These are phyloP conservation scores for Mucor velutinosus DNA, from an alignment of 371 early-diverging fungal species.

Conservation along the genomic window DNA sequence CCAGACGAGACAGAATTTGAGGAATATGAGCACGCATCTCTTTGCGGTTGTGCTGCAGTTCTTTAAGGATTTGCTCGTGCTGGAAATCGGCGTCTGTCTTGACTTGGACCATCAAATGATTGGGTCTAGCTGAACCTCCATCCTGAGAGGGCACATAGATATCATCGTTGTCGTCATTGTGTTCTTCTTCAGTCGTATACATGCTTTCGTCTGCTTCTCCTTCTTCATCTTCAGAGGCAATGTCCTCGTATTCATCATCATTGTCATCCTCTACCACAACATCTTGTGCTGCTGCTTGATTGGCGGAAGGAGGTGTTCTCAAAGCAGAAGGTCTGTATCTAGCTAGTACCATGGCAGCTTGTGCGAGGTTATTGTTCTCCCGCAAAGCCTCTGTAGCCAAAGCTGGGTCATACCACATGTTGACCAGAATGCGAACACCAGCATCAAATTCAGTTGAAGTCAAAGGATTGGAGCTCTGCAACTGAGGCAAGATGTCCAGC, in stretches of 20 bases:
- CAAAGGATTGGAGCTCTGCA: constrained; percentile 1
- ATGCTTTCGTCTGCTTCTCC: constrained; percentile 11
- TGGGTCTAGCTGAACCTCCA: background rate
- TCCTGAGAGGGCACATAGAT: background rate
- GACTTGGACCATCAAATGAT: background rate
- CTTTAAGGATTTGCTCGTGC: background rate
- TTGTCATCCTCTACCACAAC: constrained; percentile 14
- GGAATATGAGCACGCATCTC: constrained; percentile 39
- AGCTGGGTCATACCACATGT: constrained; percentile 81
- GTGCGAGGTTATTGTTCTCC: constrained; percentile 64
- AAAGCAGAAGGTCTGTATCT: constrained; percentile 53
- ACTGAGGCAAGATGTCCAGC: background rate
- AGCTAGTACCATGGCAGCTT: constrained; percentile 79
- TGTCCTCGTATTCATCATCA: constrained; percentile 24
- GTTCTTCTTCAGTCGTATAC: constrained; percentile 7
- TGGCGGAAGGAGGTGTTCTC: constrained; percentile 1
- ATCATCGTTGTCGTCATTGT: constrained; percentile 7
- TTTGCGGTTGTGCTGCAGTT: constrained; percentile 48
- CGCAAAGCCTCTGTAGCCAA: constrained; percentile 75
- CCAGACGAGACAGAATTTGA: constrained; percentile 51
- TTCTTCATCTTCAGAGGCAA: constrained; percentile 22
- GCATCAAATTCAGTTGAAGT: constrained; percentile 46
- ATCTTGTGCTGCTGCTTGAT: background rate
- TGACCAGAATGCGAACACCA: constrained; percentile 65
- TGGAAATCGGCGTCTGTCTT: background rate